Percentiles rank a stretch among this genome's conserved stretches.
Evolutionary conservation across 768 basidiomycete species (phyloP).

Genomic region (Lactifluus volemus): DNA sequence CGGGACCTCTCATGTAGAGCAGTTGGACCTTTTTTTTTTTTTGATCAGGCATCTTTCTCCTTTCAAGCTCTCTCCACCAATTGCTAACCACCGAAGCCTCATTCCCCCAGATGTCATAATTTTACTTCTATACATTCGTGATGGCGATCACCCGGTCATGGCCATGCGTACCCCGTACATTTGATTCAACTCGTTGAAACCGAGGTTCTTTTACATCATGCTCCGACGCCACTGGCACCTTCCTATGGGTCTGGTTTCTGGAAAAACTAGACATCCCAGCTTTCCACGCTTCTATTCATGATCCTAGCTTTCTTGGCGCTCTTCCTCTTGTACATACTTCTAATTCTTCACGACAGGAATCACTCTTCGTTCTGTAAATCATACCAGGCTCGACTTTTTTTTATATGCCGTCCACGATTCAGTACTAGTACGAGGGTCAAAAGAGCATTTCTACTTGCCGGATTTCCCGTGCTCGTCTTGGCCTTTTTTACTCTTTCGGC

Average conservation of each 20-base stretch:
- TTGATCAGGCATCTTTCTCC: no score
- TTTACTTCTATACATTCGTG: background rate
- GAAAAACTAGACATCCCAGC: constrained; percentile 40
- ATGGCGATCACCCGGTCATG: constrained; percentile 29
- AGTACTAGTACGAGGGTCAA: no score
- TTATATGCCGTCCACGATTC: no score
- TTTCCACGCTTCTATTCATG: constrained; percentile 65
- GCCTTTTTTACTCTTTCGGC: no score
- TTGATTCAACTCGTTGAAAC: constrained; percentile 69
- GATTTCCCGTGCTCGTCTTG: no score
- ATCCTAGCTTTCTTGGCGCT: constrained; percentile 65
- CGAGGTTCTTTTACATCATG: constrained; percentile 53
- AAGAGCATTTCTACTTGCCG: no score
- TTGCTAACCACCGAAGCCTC: no score
- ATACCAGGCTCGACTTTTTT: constrained; percentile 50
- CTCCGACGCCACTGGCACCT: constrained; percentile 48
- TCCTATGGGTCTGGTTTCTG: constrained; percentile 63
- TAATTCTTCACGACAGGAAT: constrained; percentile 44
- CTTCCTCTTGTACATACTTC: constrained; percentile 62
- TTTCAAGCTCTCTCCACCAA: no score
- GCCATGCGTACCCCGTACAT: constrained; percentile 40
- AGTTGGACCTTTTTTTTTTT: no score
- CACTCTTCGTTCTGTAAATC: constrained; percentile 67
- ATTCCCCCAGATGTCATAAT: background rate
- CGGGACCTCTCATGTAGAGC: no score